phyloP scores from a whole-genome alignment of 495 filamentous ascomycete genomes.

The Trichocladium antarcticum region DNA sequence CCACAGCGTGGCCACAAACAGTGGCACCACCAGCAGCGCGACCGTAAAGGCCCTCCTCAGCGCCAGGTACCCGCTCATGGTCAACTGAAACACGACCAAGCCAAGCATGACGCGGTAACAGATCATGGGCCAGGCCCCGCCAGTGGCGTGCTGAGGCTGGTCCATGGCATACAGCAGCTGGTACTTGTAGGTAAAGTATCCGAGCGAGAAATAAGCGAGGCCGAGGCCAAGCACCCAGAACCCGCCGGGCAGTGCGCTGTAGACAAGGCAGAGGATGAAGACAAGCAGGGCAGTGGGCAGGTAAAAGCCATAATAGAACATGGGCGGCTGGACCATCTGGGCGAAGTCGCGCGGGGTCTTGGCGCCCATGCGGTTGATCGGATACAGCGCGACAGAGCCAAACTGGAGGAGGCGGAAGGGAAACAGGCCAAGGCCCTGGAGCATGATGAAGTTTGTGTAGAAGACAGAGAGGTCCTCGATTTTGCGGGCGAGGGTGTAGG shows the following conservation, averaged over 20 bases:
- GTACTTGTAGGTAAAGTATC: constrained; percentile 94
- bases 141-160: constrained; percentile 88
- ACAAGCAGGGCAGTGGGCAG: constrained; percentile 85
- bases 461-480: constrained; percentile 65
- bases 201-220: constrained; percentile 75
- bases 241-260: constrained; percentile 76
- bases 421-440: constrained; percentile 85
- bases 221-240: constrained; percentile 76
- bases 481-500: constrained; percentile 61
- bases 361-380: constrained; percentile 63
- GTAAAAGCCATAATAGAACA: constrained; percentile 93
- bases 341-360: constrained; percentile 88
- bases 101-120: constrained; percentile 81
- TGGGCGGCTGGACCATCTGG: constrained; percentile 66
- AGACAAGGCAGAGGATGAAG: constrained; percentile 88
- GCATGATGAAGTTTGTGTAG: constrained; percentile 89
- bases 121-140: constrained; percentile 88
- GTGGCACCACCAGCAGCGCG: constrained; percentile 60
- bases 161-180: constrained; percentile 98
- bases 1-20: constrained; percentile 71
- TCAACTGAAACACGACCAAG: constrained; percentile 74
- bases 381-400: constrained; percentile 75
- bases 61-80: constrained; percentile 80
- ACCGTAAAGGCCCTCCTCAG: constrained; percentile 58
- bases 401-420: constrained; percentile 87